Evolutionary conservation across 768 basidiomycete genomes (phyloP).

Genomic region (Rhizopogon sp.): DNA sequence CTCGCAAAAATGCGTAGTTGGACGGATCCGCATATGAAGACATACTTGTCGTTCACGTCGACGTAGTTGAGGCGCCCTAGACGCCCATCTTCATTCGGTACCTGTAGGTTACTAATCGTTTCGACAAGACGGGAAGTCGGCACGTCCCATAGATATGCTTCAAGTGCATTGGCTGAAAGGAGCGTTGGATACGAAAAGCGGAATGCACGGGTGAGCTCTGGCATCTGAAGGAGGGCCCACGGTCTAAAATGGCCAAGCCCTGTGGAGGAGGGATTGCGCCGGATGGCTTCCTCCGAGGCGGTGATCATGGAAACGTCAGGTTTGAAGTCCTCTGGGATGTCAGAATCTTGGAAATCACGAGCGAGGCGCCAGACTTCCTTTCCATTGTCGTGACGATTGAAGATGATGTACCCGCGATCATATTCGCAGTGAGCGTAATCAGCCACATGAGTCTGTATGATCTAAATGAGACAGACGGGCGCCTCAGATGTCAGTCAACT

Average conservation of each 20-base stretch:
- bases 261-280: conserved; percentile 6
- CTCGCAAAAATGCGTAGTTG: conserved; percentile 53
- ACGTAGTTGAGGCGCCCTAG: conserved; percentile 50
- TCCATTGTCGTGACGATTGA: conserved; percentile 50
- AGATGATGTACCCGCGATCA: conserved; percentile 62
- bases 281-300: conserved; percentile 17
- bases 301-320: conserved; percentile 28
- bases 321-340: conserved; percentile 18
- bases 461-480: background rate
- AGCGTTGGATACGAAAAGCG: conserved; percentile 67
- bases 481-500: background rate
- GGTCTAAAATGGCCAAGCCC: conserved; percentile 51
- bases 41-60: conserved; percentile 53
- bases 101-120: conserved; percentile 39
- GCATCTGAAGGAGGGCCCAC: conserved; percentile 51
- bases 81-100: background rate
- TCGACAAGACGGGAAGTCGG: conserved; percentile 44
- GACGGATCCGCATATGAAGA: conserved; percentile 51
- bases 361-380: conserved; percentile 71
- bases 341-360: conserved; percentile 24
- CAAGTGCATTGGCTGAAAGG: conserved; percentile 38
- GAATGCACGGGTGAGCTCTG: conserved; percentile 46
- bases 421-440: conserved; percentile 69
- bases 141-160: conserved; percentile 62
- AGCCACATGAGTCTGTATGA: conserved; percentile 8